Evolutionary conservation across 495 filamentous ascomycete species (phyloP), one percentile per base, ranked within the genome.

Genomic region (Neurospora intermedia): DNA sequence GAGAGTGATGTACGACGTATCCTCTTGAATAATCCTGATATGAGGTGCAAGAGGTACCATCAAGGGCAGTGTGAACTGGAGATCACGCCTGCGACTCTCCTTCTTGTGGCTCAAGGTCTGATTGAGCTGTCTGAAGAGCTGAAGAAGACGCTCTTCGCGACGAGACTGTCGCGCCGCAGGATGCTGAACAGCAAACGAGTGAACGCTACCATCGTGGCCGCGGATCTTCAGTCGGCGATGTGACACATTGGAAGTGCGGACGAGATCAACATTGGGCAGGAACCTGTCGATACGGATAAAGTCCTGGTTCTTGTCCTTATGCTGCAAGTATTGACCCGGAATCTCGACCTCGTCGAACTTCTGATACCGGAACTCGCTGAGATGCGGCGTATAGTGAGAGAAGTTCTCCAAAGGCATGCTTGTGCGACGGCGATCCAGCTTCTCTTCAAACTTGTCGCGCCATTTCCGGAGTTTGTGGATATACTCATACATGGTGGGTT

Each of bases 291-390:
- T 97, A 39, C 93, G 91, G 73, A 98, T 90, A 78, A 99, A 98
- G 79, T 98, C 96, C 77, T 96, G 92, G 79, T 98, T 98, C 87
- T 98, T 98, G 79, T 99, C 96, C 78, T 94, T 94, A 81, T 97
- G 96, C 76, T 94, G 88, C 69, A 99, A 85, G 79, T 99, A 99
- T 81, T 99, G 96, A 2, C 96, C 96, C 1, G 96, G 96, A 62
- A 99, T 90, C 82, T 99, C 96, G 59, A 99, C 95, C 75, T 98
- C 96, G 80, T 99, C 96, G 75, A 98, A 97, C 79, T 97, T 98
- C 78, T 94, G 90, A 84, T 97, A 98, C 69, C 93, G 87, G 84
- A 98, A 98, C 79, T 98, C 96, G 83, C 93, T 97, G 66, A 99
- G 88, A 76, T 96, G 92, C 27, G 91, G 91, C 38, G 93, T 96